Base-by-base conservation (phyloP, 805 yeast genomes). In the Candida andamanensis region DNA sequence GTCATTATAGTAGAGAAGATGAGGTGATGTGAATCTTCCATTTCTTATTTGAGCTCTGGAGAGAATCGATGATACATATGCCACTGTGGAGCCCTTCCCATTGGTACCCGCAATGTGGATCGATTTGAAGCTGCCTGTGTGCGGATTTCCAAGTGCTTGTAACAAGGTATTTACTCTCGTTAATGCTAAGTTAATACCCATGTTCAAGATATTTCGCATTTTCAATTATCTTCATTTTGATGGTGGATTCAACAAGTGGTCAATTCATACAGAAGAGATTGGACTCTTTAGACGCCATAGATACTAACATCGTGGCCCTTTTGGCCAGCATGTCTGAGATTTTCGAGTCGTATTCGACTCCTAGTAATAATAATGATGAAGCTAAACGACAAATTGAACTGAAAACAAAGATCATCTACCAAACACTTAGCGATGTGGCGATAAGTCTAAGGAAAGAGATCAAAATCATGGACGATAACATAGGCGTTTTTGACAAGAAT, bases 41-140 rank as follows among this genome's bases (percentile, higher is more conserved):
- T 78, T 75, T 17, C 56, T 50, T 24, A 73, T 56, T 1, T 60
- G 62, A 15, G 74, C 64, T 10, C 54, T 52, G 14, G 74, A 66
- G 16, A 89, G 55, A 2, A 80, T 65, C 12, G 86, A 76, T 3
- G 86, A 69, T 6, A 92, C 37, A 51, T 87, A 89, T 0, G 96
- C 79, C 37, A 95, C 78, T 0, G 89, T 84, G 0, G 97, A 87
- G 0, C 98, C 98, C 50, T 90, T 90, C 0, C 98, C 98, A 51
- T 90, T 90, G 6, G 98, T 90, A 0, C 98, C 98, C 0, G 96
- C 96, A 4, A 92, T 72, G 50, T 92, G 98, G n/a, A 92, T 63
- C 1, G 86, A 78, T 39, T 74, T 73, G 48, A 76, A 76, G 4
- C 60, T 45, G 11, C 52, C 40, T 8, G 54, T 45, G 24, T 85